Evolutionary conservation across 2,329 filamentous ascomycete genomes (phyloP), one percentile per base, ranked within the genome.

Genomic region (Colletotrichum sp.): DNA sequence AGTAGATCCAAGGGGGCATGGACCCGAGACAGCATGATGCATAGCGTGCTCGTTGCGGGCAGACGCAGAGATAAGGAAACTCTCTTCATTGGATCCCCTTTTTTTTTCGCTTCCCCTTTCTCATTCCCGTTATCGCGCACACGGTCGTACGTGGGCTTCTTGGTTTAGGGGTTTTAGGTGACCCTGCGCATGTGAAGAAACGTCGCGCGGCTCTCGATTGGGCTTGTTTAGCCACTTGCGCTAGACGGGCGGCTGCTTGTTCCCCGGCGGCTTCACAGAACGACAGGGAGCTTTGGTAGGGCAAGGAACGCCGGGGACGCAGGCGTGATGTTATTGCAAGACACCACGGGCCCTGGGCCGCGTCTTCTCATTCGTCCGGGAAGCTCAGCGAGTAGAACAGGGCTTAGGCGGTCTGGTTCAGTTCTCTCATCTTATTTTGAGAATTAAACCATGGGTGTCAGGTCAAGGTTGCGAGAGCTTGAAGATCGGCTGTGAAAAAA

Each of bases 41-140:
- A 38, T 36, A 28, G 36, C 18, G 61, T 34, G 52, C 32, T 18
- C 28, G 38, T 55, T 28, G 28, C 18, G 18, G 13, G 34, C 67
- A 57, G 21, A 21, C 38, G 18, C 57, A 61, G 28, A 75, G 73
- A 73, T 75, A 75, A 72, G 70, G n/a, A 73, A 60, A 73, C 55
- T 67, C 61, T 67, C 61, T 55, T 57, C 63, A 75, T 75, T 75
- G 72, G 70, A 55, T 24, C 64, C n/a, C 38, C 0, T 34, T 36
- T 48, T 48, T 43, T 12, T 24, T 36, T 15, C n/a, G 15, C 15
- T 15, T 32, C 38, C 36, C 69, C 38, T 58, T 61, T 65, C 30
- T 55, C 57, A 48, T 67, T 61, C 72, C 36, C 63, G 68, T 72
- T 68, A 73, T 73, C 64, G 32, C 73, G 70, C 58, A 68, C 67